Base-by-base conservation (phyloP, 192 early-diverging fungal genomes). In the Linnemannia schmuckeri region DNA sequence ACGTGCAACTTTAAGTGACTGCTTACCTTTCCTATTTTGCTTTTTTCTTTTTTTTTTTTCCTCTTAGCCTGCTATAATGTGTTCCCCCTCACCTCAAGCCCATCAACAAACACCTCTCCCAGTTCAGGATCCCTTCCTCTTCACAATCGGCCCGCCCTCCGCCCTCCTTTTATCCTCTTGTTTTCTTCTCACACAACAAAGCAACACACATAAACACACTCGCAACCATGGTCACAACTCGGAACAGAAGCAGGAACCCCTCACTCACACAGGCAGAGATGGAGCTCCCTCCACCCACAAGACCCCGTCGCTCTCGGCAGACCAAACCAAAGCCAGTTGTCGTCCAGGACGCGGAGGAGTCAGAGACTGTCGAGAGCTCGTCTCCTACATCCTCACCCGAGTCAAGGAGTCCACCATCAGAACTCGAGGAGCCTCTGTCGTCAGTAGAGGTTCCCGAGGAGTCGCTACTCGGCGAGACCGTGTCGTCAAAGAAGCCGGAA, bases 291-390 rank as follows among this genome's bases (percentile, higher is more conserved):
- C 12, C n/a, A 37, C 72, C 71, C 5, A 71, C 75, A 30, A 46
- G 61, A n/a, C 22, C 82, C 24, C 82, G 82, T 6, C 82, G 82
- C 17, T 41, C 76, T 49, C 49, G 82, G 3, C 75, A 74, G 18
- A 63, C 81, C 27, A 83, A 63, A 33, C 6, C 76, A 55, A 49
- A 72, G 75, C 40, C 49, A 18, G 46, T 37, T 12, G 1, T n/a
- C 1, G 30, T 41, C n/a, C 20, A 40, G 5, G 73, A 75, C 17
- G 79, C 44, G 8, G 73, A 74, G 74, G 80, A 71, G n/a, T 82
- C 80, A 10, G 80, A 82, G 68, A 82, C 80, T 24, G 80, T 82
- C 6, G 76, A 83, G 30, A 78, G 82, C 30, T 77, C 82, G 6
- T 78, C 82, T 6, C 69, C 81, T 8, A 82, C 81, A 33, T 57